A percentile compares a stretch with the other conserved stretches of the same genome.
phyloP scores from a whole-genome alignment of 1,284 basidiomycete genomes.

The Omphalotus olearius region DNA sequence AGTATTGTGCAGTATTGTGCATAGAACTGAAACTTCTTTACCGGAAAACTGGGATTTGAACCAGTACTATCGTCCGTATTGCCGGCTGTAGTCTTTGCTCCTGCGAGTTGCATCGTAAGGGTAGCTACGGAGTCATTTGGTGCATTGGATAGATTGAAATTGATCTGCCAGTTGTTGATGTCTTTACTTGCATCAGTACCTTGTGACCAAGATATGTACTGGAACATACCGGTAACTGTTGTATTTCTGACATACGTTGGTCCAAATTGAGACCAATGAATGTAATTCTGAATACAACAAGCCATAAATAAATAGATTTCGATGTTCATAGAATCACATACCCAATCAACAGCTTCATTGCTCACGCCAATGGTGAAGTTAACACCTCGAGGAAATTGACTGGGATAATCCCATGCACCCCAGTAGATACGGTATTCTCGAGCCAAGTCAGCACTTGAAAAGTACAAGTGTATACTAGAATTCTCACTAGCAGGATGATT shows the following conservation, averaged over 20 bases:
- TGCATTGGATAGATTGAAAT: conserved; percentile 19
- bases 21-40: not conserved
- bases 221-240: conserved; percentile 8
- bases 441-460: not conserved
- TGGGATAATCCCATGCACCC: conserved; percentile 27
- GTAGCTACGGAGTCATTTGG: conserved; percentile 17
- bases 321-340: conserved; percentile 4
- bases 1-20: not conserved
- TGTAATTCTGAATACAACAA: conserved; percentile 19
- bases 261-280: conserved; percentile 23
- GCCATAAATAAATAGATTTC: not conserved
- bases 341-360: conserved; percentile 18
- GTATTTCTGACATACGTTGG: conserved; percentile 17
- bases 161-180: conserved; percentile 25
- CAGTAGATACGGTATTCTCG: conserved; percentile 26
- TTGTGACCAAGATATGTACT: not conserved
- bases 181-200: not conserved
- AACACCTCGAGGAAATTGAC: conserved; percentile 24
- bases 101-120: conserved; percentile 25
- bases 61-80: conserved; percentile 26
- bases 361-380: conserved; percentile 26
- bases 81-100: conserved; percentile 23
- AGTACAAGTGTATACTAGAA: too few relatives aligned
- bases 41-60: conserved; percentile 10
- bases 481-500: conserved; percentile 20